These are phyloP conservation scores for Staphylotrichum tortipilum DNA, from an alignment of 495 filamentous ascomycete species.

Conservation along the genomic window DNA sequence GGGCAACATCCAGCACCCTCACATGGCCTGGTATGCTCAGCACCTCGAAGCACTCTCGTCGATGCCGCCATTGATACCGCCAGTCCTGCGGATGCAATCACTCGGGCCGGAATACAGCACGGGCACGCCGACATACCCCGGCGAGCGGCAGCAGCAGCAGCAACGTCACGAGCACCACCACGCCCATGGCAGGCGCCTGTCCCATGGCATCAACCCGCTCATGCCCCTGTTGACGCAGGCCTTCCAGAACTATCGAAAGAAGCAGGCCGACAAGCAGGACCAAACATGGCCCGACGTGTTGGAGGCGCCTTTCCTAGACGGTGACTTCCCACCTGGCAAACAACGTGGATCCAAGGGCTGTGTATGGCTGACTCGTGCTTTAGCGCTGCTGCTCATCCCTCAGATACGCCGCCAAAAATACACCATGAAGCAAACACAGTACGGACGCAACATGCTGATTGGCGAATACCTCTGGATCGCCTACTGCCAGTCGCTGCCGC, in stretches of 20 bases:
- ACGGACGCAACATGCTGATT: constrained; percentile 89
- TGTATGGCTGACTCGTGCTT: constrained; percentile 5
- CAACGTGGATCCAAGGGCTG: background rate
- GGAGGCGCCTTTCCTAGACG: constrained; percentile 83
- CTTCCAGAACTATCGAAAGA: constrained; percentile 62
- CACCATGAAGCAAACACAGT: constrained; percentile 59
- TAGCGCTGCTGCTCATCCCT: constrained; percentile 73
- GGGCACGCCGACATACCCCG: constrained; percentile 16
- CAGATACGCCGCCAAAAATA: constrained; percentile 76
- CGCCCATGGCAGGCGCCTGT: constrained; percentile 13
- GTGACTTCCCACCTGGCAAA: constrained; percentile 41
- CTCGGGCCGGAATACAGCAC: constrained; percentile 29
- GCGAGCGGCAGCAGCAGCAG: too few relatives aligned
- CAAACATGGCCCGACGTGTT: constrained; percentile 73
- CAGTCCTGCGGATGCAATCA: constrained; percentile 37
- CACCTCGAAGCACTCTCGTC: constrained; percentile 27
- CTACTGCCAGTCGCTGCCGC: constrained; percentile 31
- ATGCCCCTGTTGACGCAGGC: constrained; percentile 41
- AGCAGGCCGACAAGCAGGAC: constrained; percentile 48
- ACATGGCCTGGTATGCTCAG: constrained; percentile 35
- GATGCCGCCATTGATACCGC: constrained; percentile 28
- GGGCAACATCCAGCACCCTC: constrained; percentile 39
- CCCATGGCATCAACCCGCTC: constrained; percentile 40
- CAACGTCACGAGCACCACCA: constrained; percentile 15
- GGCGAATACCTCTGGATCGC: constrained; percentile 64